Conservation (phyloP, 768 basidiomycete species). For the Steccherinum ochraceum region DNA sequence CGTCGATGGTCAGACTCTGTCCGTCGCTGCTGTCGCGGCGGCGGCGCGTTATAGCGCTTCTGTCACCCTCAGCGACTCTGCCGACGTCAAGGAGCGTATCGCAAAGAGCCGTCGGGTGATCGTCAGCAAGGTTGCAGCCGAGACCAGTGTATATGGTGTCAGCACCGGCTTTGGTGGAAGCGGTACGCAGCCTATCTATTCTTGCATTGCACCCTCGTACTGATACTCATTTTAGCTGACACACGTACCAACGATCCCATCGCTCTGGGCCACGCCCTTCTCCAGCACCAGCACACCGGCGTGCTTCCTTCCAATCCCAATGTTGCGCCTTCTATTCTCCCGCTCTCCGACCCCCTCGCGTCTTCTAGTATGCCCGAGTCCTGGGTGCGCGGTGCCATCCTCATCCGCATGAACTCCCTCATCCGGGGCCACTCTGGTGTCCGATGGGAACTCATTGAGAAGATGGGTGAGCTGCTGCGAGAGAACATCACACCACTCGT, state of each 20-base stretch:
- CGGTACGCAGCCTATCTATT: no score
- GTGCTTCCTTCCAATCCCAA: constrained; percentile 57
- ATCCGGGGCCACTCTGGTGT: constrained; percentile 87
- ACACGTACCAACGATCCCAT: constrained; percentile 73
- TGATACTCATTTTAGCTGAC: constrained; percentile 45
- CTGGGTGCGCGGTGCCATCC: constrained; percentile 84
- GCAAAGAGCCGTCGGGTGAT: constrained; percentile 61
- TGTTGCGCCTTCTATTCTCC: constrained; percentile 44
- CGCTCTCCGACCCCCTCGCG: constrained; percentile 63
- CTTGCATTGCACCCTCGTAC: constrained; percentile 11
- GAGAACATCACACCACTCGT: constrained; percentile 75
- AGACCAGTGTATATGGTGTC: constrained; percentile 76
- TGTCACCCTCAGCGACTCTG: constrained; percentile 45
- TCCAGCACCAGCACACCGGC: constrained; percentile 79
- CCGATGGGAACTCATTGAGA: constrained; percentile 72
- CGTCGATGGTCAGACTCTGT: constrained; percentile 64
- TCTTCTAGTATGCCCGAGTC: constrained; percentile 76
- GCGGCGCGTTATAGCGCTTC: constrained; percentile 56
- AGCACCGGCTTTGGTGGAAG: constrained; percentile 88
- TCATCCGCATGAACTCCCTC: constrained; percentile 85
- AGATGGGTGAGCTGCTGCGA: constrained; percentile 66
- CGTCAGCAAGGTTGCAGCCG: constrained; percentile 56
- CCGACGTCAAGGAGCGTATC: constrained; percentile 44
- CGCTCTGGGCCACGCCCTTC: constrained; percentile 72
- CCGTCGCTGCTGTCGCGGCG: constrained; percentile 75